Evolutionary conservation across 768 basidiomycete species (phyloP).

Genomic region (Phylloporus arenicola): DNA sequence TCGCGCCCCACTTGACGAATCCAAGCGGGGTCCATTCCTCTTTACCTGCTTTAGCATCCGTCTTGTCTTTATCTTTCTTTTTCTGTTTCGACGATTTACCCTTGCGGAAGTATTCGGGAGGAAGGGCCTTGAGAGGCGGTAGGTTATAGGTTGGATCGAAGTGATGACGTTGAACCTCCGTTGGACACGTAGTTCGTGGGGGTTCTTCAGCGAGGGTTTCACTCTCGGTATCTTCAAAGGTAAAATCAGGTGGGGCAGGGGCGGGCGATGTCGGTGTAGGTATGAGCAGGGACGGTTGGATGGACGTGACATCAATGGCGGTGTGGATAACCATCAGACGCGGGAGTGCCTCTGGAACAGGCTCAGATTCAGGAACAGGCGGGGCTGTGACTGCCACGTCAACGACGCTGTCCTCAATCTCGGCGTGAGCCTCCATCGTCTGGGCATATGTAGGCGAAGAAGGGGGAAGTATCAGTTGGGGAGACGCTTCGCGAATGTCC

Average conservation of each 20-base stretch:
- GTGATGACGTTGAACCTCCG: constrained; percentile 29
- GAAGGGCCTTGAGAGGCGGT: constrained; percentile 51
- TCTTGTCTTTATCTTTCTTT: constrained; percentile 50
- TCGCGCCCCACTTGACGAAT: constrained; percentile 65
- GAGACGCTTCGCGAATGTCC: constrained; percentile 20
- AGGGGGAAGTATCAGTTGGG: constrained; percentile 18
- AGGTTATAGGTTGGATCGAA: constrained; percentile 47
- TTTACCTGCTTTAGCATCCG: constrained; percentile 45
- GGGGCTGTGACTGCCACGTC: not conserved
- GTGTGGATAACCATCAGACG: constrained; percentile 21
- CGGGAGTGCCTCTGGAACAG: constrained; percentile 1
- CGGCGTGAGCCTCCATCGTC: not conserved
- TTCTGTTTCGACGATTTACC: constrained; percentile 43
- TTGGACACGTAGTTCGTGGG: constrained; percentile 7
- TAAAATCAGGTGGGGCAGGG: constrained; percentile 26
- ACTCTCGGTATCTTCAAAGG: constrained; percentile 30
- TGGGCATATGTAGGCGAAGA: constrained; percentile 16
- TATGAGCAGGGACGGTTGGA: constrained; percentile 29
- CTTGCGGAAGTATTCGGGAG: constrained; percentile 50
- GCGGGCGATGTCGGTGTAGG: constrained; percentile 35
- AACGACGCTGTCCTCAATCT: not conserved
- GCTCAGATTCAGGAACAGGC: not conserved
- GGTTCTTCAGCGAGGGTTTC: constrained; percentile 17
- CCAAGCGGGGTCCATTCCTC: constrained; percentile 67
- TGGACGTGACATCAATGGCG: constrained; percentile 25